These are phyloP conservation scores for Chamaecrista fasciculata DNA, from an alignment of 306 rosid species.

Conservation along the genomic window DNA sequence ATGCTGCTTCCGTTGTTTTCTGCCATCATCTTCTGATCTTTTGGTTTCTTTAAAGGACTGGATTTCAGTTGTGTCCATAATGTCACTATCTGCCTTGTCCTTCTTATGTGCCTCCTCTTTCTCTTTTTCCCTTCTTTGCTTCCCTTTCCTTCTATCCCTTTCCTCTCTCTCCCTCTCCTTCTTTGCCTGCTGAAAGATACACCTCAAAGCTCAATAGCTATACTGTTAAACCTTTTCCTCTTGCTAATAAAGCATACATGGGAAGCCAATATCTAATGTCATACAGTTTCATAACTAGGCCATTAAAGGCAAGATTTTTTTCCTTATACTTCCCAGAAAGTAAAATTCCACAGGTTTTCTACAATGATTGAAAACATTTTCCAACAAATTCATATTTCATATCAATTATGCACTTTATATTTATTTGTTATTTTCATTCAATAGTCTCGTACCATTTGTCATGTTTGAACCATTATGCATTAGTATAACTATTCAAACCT, in stretches of 20 bases:
- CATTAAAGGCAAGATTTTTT: neutral
- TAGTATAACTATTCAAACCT: neutral
- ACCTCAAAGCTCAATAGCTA: slow-evolving; percentile 17
- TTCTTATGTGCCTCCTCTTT: slow-evolving; percentile 58
- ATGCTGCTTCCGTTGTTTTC: slow-evolving; percentile 62
- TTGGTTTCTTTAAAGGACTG: slow-evolving; percentile 54
- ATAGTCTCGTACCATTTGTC: neutral
- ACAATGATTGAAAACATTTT: neutral
- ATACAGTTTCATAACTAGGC: neutral
- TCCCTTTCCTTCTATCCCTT: slow-evolving; percentile 61
- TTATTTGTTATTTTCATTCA: neutral
- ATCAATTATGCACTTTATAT: neutral
- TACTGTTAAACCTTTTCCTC: neutral
- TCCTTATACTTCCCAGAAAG: neutral
- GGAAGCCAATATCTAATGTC: slow-evolving; percentile 1
- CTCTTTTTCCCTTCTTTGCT: slow-evolving; percentile 75
- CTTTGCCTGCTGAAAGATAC: slow-evolving; percentile 54
- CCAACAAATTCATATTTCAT: neutral
- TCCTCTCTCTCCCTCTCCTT: slow-evolving; percentile 86
- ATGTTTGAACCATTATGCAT: neutral
- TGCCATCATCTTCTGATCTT: slow-evolving; percentile 51
- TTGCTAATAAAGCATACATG: neutral
- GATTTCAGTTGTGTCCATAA: slow-evolving; percentile 49
- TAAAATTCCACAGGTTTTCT: neutral
- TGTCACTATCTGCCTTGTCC: slow-evolving; percentile 62